These are phyloP conservation scores for Plasmodium vivax DNA, from an alignment of 169 alveolate genomes.

Conservation along the genomic window DNA sequence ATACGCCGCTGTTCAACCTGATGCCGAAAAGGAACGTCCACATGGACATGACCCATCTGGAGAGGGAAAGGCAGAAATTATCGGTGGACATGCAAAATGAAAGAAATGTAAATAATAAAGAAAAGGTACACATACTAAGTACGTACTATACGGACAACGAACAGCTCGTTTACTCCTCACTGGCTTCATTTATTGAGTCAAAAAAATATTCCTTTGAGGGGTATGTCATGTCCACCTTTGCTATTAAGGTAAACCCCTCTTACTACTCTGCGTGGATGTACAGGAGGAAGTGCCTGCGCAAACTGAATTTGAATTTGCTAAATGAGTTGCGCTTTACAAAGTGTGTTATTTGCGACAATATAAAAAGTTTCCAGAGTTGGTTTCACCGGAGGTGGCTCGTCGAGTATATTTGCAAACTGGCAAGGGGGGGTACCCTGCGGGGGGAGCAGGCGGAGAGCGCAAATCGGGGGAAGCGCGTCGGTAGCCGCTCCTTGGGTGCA, in stretches of 20 bases:
- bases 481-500: not conserved
- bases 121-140: constrained; percentile 23
- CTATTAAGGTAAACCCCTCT: constrained; percentile 45
- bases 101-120: constrained; percentile 5
- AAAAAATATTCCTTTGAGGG: constrained; percentile 70
- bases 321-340: constrained; percentile 62
- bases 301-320: constrained; percentile 33
- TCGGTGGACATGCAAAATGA: not conserved
- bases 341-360: constrained; percentile 34
- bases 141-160: constrained; percentile 60
- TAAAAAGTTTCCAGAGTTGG: constrained; percentile 75
- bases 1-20: not conserved
- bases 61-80: constrained; percentile 12
- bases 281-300: constrained; percentile 62
- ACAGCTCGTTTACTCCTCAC: constrained; percentile 10
- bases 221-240: constrained; percentile 41
- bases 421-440: not conserved
- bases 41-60: constrained; percentile 19
- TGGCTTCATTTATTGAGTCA: constrained; percentile 41
- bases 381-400: constrained; percentile 74
- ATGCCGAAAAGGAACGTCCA: not conserved
- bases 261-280: constrained; percentile 74
- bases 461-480: not conserved
- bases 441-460: not conserved
- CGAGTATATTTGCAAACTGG: constrained; percentile 44